These are phyloP conservation scores for Strigomonas galati DNA, from an alignment of 208 protist genomes.

Conservation along the genomic window DNA sequence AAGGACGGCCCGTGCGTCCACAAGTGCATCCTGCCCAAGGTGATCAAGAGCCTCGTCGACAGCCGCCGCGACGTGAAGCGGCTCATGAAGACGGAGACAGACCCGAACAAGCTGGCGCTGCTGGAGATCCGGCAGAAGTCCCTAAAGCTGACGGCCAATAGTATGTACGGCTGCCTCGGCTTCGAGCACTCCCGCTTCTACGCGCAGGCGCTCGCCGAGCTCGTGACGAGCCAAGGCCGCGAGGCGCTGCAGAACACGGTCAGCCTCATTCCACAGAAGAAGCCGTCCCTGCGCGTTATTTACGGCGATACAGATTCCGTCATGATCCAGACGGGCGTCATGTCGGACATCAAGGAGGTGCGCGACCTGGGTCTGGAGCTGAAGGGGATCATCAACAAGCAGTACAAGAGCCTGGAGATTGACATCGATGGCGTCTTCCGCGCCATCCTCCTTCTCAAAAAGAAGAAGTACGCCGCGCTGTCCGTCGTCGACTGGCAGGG, in stretches of 20 bases:
- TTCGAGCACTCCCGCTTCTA: constrained; percentile 98
- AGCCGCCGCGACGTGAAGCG: constrained; percentile 94
- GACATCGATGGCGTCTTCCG: constrained; percentile 99
- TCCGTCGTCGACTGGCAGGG: constrained; percentile 72
- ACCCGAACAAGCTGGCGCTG: constrained; percentile 76
- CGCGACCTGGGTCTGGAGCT: constrained; percentile 90
- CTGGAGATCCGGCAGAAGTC: constrained; percentile 97
- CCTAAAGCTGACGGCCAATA: constrained; percentile 98
- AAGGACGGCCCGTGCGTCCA: constrained; percentile 75
- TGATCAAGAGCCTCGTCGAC: constrained; percentile 95
- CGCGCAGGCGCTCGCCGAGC: constrained; percentile 96
- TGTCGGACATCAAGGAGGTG: constrained; percentile 81
- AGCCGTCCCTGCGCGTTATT: constrained; percentile 89
- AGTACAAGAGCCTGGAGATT: constrained; percentile 98
- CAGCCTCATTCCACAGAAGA: constrained; percentile 88
- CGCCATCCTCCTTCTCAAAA: constrained; percentile 95
- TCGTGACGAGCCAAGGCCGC: constrained; percentile 97
- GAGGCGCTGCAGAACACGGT: constrained; percentile 95
- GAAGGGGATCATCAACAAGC: constrained; percentile 96
- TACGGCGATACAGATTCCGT: constrained; percentile 99
- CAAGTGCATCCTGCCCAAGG: constrained; percentile 90
- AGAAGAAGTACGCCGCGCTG: constrained; percentile 95
- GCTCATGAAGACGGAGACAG: constrained; percentile 88
- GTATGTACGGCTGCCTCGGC: constrained; percentile 99
- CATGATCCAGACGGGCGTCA: constrained; percentile 98